Percentiles rank a stretch among this genome's conserved stretches.
Evolutionary conservation across 1,139 yeast genomes (phyloP).

Genomic region (Pichia sp.): DNA sequence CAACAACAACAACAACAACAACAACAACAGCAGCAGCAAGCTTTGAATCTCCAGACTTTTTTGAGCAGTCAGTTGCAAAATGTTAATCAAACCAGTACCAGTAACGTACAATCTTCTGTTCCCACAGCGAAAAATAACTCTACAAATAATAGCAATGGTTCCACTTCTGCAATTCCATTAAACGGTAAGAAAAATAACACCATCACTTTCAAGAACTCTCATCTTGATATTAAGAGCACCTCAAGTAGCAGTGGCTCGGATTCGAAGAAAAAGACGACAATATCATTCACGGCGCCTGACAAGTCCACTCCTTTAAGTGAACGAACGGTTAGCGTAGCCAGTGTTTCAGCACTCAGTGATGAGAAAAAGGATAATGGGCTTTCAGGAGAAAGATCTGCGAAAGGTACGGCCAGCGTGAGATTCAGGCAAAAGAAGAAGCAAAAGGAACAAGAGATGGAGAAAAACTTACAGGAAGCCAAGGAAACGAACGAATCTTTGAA

Average conservation of each 20-base stretch:
- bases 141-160: too few species aligned
- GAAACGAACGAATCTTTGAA: constrained; percentile 56
- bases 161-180: too few species aligned
- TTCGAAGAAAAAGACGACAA: neutral
- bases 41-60: constrained; percentile 2
- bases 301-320: too few species aligned
- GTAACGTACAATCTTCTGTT: neutral
- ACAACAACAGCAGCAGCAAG: constrained; percentile 7
- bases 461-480: constrained; percentile 50
- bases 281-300: neutral
- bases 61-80: neutral
- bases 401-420: constrained; percentile 63
- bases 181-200: neutral
- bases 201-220: constrained; percentile 10
- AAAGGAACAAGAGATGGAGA: constrained; percentile 81
- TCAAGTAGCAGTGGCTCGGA: neutral
- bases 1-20: constrained; percentile 6
- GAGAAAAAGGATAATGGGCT: neutral
- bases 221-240: constrained; percentile 5
- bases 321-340: too few species aligned
- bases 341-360: neutral
- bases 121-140: neutral
- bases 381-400: neutral
- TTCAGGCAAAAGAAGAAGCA: constrained; percentile 74
- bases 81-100: too few species aligned